Evolutionary conservation across 1,139 yeast genomes (phyloP), one percentile per base, ranked within the genome.

Genomic region (Geotrichum carabidarum): DNA sequence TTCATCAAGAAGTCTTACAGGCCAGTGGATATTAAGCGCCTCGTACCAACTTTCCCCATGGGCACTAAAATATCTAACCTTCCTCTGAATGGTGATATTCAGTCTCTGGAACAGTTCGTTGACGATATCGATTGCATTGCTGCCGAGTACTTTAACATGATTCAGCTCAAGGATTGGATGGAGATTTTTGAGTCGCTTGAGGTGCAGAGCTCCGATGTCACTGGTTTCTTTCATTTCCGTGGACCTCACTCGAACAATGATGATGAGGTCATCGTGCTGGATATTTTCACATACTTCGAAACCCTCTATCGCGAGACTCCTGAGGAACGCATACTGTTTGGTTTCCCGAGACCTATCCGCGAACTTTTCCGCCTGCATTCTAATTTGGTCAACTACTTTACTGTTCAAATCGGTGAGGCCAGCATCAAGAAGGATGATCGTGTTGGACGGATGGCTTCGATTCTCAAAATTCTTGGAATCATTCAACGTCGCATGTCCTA

Each of bases 1-100:
- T 89, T 86, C 64, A 86, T 88, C 57, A 87, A 85, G 68, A 86
- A 86, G 65, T 78, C 88, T 15, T 90, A 87, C 68, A 78, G 91
- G 58, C 96, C 96, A 0, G 71, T 79, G 47, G 78, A 78, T 31
- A 64, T 65, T 14, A 60, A 65, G 17, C 62, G 66, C 1, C 58
- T 64, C 37, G 58, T 67, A 18, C 65, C 68, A 5, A 51, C 58
- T 8, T 58, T 59, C 17, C 62, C 66, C 2, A 27, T 46, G n/a
- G 67, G 66, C 8, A 56, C 57, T n/a, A 57, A 60, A 8, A 50
- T 57, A 37, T 65, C 63, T 14, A 58, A 57, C 41, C 56, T 66
- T n/a, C 65, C 65, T 2, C 58, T 60, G 8, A 62, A 59, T 40
- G 62, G 60, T 9, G 59, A 63, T 3, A 54, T 62, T 12, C 60